A percentile compares a stretch with the other conserved stretches of the same genome.
Evolutionary conservation across 768 basidiomycete species (phyloP).

Genomic region (Gymnopilus dilepis): DNA sequence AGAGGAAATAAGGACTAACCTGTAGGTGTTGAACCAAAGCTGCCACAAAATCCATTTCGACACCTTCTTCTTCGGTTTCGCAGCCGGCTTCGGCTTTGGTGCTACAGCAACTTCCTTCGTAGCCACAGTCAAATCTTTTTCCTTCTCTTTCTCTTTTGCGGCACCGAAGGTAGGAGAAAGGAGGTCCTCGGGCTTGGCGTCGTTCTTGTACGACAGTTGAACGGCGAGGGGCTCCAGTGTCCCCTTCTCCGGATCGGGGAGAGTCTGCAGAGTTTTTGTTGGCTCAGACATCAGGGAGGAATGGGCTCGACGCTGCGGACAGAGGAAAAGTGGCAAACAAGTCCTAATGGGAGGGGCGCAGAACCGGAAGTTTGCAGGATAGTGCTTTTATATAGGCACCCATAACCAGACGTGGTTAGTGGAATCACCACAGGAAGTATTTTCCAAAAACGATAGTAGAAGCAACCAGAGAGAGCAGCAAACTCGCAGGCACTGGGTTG

Average conservation of each 20-base stretch:
- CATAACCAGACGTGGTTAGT: slow-evolving; percentile 19
- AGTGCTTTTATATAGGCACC: slow-evolving; percentile 35
- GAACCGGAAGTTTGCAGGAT: slow-evolving; percentile 25
- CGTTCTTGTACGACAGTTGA: slow-evolving; percentile 36
- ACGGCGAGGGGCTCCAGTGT: slow-evolving; percentile 49
- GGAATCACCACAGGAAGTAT: slow-evolving; percentile 28
- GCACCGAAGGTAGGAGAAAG: slow-evolving; percentile 31
- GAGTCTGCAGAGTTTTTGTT: slow-evolving; percentile 43
- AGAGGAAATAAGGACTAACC: slow-evolving; percentile 41
- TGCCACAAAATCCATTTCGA: slow-evolving; percentile 63
- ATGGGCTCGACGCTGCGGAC: slow-evolving; percentile 24
- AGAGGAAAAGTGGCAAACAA: slow-evolving; percentile 22
- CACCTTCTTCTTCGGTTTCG: slow-evolving; percentile 57
- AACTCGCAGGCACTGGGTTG: slow-evolving; percentile 31
- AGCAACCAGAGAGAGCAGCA: slow-evolving; percentile 28
- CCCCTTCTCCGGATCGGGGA: slow-evolving; percentile 65
- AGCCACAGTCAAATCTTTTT: slow-evolving; percentile 40
- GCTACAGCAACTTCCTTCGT: slow-evolving; percentile 38
- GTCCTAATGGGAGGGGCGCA: slow-evolving; percentile 28
- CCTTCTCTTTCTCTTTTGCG: slow-evolving; percentile 51
- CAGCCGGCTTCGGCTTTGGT: slow-evolving; percentile 44
- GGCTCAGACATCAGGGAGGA: slow-evolving; percentile 46
- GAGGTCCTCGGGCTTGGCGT: slow-evolving; percentile 39
- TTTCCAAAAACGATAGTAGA: slow-evolving; percentile 29
- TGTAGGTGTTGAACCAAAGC: slow-evolving; percentile 77